Percentiles rank a stretch among this genome's conserved stretches.
Evolutionary conservation across 2,329 filamentous ascomycete genomes (phyloP).

Genomic region (Aureobasidium sp.): DNA sequence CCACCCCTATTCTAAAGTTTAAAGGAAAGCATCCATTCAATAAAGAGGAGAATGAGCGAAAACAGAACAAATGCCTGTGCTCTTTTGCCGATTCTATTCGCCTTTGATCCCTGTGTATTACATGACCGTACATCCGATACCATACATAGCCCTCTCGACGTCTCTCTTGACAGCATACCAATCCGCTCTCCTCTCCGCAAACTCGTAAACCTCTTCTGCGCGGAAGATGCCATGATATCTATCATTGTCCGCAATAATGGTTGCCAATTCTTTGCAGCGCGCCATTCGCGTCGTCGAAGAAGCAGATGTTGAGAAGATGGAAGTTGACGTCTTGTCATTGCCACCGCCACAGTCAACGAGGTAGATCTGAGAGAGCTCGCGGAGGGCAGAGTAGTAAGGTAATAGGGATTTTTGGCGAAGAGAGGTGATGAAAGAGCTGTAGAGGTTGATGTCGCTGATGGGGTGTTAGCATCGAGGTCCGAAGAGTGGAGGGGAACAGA

Average conservation of each 20-base stretch:
- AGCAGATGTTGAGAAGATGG: conserved; percentile 7
- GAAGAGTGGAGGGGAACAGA: not conserved
- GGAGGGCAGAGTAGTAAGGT: conserved; percentile 83
- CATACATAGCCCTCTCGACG: conserved; percentile 96
- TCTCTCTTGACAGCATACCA: conserved; percentile 86
- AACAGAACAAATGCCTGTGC: not conserved
- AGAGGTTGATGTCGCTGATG: conserved; percentile 82
- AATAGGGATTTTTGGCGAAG: conserved; percentile 77
- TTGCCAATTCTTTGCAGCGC: conserved; percentile 90
- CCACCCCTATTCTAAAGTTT: no score
- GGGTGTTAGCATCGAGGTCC: not conserved
- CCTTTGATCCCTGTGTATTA: conserved; percentile 32
- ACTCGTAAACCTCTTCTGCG: conserved; percentile 96
- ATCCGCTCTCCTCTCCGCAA: conserved; percentile 85
- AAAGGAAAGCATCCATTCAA: no score
- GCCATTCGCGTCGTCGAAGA: conserved; percentile 39
- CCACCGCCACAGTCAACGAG: conserved; percentile 57
- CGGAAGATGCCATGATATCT: conserved; percentile 88
- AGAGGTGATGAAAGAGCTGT: conserved; percentile 75
- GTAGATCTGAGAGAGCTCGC: conserved; percentile 92
- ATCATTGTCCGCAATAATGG: conserved; percentile 85
- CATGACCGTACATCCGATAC: conserved; percentile 82
- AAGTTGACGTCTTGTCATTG: conserved; percentile 21
- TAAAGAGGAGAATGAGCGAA: no score
- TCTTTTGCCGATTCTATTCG: not conserved